Base-by-base conservation (phyloP, 2,329 filamentous ascomycete genomes). In the Eutypa lata region DNA sequence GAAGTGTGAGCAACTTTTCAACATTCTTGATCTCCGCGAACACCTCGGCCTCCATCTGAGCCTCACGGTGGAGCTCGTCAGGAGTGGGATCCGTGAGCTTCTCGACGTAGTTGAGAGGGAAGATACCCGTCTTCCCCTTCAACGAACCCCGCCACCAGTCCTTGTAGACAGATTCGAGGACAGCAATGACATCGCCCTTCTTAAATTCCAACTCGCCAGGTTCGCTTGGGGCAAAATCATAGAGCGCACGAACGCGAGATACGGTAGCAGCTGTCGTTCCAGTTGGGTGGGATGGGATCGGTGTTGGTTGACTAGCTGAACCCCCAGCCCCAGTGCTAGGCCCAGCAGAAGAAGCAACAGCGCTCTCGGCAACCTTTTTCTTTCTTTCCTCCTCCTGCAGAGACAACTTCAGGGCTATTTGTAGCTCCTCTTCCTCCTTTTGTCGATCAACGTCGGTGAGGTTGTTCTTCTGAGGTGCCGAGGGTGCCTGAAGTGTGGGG, bases 81-180 rank as follows among this genome's bases (percentile, higher is more conserved):
- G 87, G 87, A 0, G 94, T 97, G 5, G 94, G 94, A 66, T 99
- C 94, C 51, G 92, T 86, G 58, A 99, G 78, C 73, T 99, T 99
- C 75, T 99, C 94, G 16, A 99, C 94, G 67, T 99, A 99, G 75
- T 99, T 99, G 59, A 99, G 81, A 7, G 94, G 94, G 72, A 99
- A 99, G 59, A 99, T 99, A 62, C 94, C 94, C 7, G 91, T 97
- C 71, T 97, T 91, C 19, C 94, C 94, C 67, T 92, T 86, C 54
- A 99, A 76, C 42, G 92, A 96, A 1, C 94, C 94, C 63, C 96
- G 93, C 94, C 94, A 99, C 94, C 94, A 99, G 71, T 99, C 94
- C 73, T 97, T 99, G 76, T 95, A 99, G 2, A 97, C 94, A 1
- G 92, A 97, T 72, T 97, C 94, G 40, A 99, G 79, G 16, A 99